Evolutionary conservation across 23 red algal genomes (phyloP), one percentile per base, ranked within the genome.

Genomic region (Gracilaria domingensis): DNA sequence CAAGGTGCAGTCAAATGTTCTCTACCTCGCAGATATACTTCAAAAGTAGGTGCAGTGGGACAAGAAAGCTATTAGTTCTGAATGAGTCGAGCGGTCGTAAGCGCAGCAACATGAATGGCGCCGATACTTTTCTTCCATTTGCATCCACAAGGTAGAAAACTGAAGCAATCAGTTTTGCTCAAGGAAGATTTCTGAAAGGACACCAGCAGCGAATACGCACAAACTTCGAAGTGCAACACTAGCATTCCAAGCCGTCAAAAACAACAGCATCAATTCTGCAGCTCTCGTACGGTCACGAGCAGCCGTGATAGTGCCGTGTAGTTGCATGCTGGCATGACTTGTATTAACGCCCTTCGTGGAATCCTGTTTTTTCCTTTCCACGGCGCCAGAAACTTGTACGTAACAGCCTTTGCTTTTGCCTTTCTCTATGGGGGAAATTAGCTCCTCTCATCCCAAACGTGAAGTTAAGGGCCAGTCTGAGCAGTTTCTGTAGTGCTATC

Each of bases 171-270:
- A 45, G 4, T 55, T 7, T 55, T 20, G 51, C 18, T 29, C 1
- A 30, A 62, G 17, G 32, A 37, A 18, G 64, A 12, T 13, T 36
- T 37, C 12, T 37, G 32, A 69, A 69, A 18, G 64, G 64, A 8
- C 64, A 69, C 64, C 64, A 69, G 64, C 64, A 69, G 64, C 32
- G 32, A 69, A 69, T 69, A 69, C 7, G 12, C 64, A 37, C 8
- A 20, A 13, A 20, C 18, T 18, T 18, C 30, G 5, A 28, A 69
- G 30, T 55, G 51, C 13, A 20, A 14, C 13, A 12, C 0, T 69
- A 69, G 64, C 64, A 69, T 69, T 69, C 32, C 14, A n/a, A n/a
- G n/a, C n/a, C n/a, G n/a, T 5, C 4, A 12, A 36, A 34, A 28
- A 28, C 8, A 30, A 12, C 30, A 32, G 24, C 8, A 32, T 21